phyloP scores from a whole-genome alignment of 2,329 filamentous ascomycete species.

The Ceratocystis papillata region DNA sequence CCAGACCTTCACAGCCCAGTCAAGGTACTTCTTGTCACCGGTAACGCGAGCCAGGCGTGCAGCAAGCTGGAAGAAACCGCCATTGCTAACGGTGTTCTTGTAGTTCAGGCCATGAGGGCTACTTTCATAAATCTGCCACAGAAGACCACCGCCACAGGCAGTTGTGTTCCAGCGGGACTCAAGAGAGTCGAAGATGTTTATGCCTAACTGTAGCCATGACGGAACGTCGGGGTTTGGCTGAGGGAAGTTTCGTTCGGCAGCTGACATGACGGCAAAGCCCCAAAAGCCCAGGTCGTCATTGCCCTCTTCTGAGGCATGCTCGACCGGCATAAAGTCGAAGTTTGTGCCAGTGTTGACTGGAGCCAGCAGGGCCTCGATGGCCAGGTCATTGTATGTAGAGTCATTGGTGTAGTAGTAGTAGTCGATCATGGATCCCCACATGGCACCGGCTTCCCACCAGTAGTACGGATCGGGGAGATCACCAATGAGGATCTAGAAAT shows the following conservation, averaged over 20 bases:
- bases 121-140: constrained; percentile 69
- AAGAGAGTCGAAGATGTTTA: constrained; percentile 64
- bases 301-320: constrained; percentile 50
- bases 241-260: constrained; percentile 58
- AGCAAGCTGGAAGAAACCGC: constrained; percentile 70
- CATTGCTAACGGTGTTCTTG: constrained; percentile 70
- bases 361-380: constrained; percentile 48
- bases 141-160: constrained; percentile 59
- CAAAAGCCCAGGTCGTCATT: constrained; percentile 70
- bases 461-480: constrained; percentile 58
- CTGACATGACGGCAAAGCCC: constrained; percentile 56
- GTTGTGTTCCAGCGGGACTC: constrained; percentile 57
- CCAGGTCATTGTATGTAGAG: constrained; percentile 47
- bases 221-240: constrained; percentile 47
- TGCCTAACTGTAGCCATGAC: constrained; percentile 54
- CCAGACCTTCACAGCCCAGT: constrained; percentile 58
- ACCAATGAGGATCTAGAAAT: constrained; percentile 33
- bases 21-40: constrained; percentile 51
- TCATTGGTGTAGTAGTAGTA: constrained; percentile 59
- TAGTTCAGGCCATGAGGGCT: constrained; percentile 68
- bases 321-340: constrained; percentile 49
- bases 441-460: constrained; percentile 56
- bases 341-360: constrained; percentile 45
- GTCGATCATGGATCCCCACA: constrained; percentile 58
- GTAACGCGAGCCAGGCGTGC: constrained; percentile 63